These are phyloP conservation scores for Exidia glandulosa DNA, from an alignment of 768 basidiomycete species.

Conservation along the genomic window DNA sequence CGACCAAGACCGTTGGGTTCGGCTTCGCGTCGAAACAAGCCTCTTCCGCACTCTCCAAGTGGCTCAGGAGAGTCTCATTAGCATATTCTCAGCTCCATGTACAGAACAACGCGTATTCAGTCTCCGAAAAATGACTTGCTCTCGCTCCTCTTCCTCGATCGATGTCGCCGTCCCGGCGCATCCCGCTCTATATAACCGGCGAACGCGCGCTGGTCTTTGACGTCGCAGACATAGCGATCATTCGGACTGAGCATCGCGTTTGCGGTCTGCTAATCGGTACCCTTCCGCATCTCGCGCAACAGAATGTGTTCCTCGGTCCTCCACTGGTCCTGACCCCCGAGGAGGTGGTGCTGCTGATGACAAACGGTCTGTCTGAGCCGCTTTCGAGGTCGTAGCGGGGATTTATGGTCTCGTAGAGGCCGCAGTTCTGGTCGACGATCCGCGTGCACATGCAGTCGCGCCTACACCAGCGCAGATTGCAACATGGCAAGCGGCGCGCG, in stretches of 20 bases:
- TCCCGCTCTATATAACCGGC: background rate
- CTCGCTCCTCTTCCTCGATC: no score
- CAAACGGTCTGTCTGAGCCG: constrained; percentile 47
- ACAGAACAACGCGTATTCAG: no score
- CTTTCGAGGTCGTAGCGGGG: background rate
- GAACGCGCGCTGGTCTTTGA: background rate
- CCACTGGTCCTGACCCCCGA: constrained; percentile 84
- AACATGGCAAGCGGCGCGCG: constrained; percentile 42
- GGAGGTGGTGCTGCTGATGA: constrained; percentile 79
- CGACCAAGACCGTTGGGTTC: no score
- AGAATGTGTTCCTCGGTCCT: constrained; percentile 93
- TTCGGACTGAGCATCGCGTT: constrained; percentile 72
- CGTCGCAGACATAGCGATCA: constrained; percentile 55
- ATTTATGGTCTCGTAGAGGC: constrained; percentile 37
- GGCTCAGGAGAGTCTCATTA: no score
- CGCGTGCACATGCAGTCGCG: constrained; percentile 35
- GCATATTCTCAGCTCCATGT: no score
- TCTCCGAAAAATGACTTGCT: no score
- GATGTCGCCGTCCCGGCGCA: no score
- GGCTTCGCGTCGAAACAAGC: no score
- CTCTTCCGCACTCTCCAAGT: no score
- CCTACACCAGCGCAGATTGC: constrained; percentile 38
- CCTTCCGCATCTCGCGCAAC: constrained; percentile 87
- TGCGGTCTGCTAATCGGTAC: constrained; percentile 85
- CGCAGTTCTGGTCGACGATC: constrained; percentile 69